Conservation (phyloP, 2,329 filamentous ascomycete species). For the Didymella pinodella region DNA sequence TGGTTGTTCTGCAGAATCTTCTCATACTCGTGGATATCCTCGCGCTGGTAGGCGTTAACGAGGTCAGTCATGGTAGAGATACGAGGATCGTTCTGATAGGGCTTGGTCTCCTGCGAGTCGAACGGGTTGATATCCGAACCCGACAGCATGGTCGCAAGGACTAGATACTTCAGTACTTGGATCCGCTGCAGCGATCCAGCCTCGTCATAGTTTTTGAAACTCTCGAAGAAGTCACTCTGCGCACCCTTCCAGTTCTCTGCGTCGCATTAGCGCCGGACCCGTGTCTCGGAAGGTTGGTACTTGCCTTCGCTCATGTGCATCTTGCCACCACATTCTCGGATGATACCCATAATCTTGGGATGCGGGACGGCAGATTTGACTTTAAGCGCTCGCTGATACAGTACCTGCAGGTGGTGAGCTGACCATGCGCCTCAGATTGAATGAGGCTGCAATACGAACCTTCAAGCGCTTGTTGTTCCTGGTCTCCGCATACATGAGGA, state of each 20-base stretch:
- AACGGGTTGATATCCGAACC: slow-evolving; percentile 98
- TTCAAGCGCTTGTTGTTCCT: slow-evolving; percentile 98
- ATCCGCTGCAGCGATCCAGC: slow-evolving; percentile 95
- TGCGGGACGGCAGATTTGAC: slow-evolving; percentile 97
- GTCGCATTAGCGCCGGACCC: slow-evolving; percentile 33
- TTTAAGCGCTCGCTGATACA: slow-evolving; percentile 89
- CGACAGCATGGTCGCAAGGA: slow-evolving; percentile 98
- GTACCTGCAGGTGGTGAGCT: slow-evolving; percentile 57
- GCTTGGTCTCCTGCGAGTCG: slow-evolving; percentile 98
- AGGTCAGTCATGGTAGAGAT: slow-evolving; percentile 98
- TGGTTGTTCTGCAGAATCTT: slow-evolving; percentile 84
- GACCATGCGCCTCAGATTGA: slow-evolving; percentile 29
- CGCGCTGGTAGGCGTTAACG: slow-evolving; percentile 93
- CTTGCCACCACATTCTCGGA: slow-evolving; percentile 97
- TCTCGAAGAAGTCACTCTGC: slow-evolving; percentile 97
- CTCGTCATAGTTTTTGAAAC: slow-evolving; percentile 98
- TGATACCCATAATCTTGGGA: slow-evolving; percentile 99
- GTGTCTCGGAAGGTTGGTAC: slow-evolving; percentile 23
- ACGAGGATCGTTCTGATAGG: slow-evolving; percentile 93
- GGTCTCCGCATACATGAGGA: slow-evolving; percentile 97
- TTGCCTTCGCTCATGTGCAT: slow-evolving; percentile 96
- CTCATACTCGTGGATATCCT: slow-evolving; percentile 93
- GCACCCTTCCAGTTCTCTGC: slow-evolving; percentile 96
- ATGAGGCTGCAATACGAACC: slow-evolving; percentile 50
- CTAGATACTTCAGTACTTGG: slow-evolving; percentile 95